Evolutionary conservation across 2,329 filamentous ascomycete genomes (phyloP).

Genomic region (Penicillium sp.): DNA sequence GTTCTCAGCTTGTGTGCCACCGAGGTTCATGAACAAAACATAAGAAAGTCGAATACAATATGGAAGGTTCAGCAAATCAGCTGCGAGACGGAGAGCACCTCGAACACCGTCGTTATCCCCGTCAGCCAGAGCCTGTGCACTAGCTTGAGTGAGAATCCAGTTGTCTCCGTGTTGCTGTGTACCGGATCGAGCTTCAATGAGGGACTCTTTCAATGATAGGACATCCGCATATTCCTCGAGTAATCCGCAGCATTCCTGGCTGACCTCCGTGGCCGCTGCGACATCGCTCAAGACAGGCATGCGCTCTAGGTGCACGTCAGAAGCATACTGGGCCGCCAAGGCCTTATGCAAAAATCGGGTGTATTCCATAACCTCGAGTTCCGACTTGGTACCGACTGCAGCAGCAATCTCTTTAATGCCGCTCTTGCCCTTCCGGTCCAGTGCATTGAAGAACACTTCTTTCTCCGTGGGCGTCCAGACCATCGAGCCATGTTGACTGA

Average conservation of each 20-base stretch:
- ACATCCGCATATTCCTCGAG: conserved; percentile 69
- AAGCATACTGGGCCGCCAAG: conserved; percentile 43
- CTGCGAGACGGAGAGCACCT: conserved; percentile 49
- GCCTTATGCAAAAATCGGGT: conserved; percentile 61
- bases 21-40: conserved; percentile 72
- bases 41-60: conserved; percentile 65
- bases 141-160: conserved; percentile 62
- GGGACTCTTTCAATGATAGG: conserved; percentile 64
- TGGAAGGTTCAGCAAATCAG: conserved; percentile 58
- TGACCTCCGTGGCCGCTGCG: conserved; percentile 72
- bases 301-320: conserved; percentile 34
- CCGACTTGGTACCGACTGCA: conserved; percentile 68
- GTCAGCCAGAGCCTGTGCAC: conserved; percentile 33
- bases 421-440: conserved; percentile 64
- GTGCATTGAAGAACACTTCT: conserved; percentile 63
- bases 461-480: conserved; percentile 74
- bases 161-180: conserved; percentile 59
- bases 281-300: conserved; percentile 55
- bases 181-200: conserved; percentile 61
- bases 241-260: conserved; percentile 61
- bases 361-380: conserved; percentile 71
- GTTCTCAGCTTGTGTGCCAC: conserved; percentile 54
- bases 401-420: conserved; percentile 62
- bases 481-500: conserved; percentile 66
- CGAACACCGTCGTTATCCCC: conserved; percentile 27